Evolutionary conservation across 1,139 yeast genomes (phyloP).

Genomic region (Lodderomyces metapsilosis): DNA sequence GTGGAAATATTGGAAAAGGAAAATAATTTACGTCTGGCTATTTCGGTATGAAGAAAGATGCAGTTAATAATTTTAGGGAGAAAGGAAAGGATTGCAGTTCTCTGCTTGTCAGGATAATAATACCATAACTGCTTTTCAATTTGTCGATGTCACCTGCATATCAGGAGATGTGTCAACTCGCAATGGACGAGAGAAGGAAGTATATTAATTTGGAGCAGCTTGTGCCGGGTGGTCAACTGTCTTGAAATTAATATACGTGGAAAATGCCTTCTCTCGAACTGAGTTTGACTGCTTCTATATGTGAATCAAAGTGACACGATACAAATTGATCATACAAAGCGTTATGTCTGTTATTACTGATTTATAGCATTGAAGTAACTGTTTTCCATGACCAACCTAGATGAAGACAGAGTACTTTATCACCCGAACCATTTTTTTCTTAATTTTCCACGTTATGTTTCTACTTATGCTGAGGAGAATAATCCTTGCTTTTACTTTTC

Average conservation of each 20-base stretch:
- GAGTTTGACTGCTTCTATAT: neutral
- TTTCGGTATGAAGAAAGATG: slow-evolving; percentile 1
- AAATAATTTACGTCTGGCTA: slow-evolving; percentile 2
- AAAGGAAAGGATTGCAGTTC: slow-evolving; percentile 21
- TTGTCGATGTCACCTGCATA: slow-evolving; percentile 1
- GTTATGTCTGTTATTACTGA: slow-evolving; percentile 11
- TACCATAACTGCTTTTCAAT: neutral
- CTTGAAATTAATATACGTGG: slow-evolving; percentile 29
- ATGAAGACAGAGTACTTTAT: neutral
- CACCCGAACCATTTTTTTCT: neutral
- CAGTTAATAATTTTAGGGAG: neutral
- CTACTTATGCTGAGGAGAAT: slow-evolving; percentile 1
- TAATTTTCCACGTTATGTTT: slow-evolving; percentile 8
- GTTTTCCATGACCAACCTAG: slow-evolving; percentile 3
- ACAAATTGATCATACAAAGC: neutral
- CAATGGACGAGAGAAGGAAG: slow-evolving; percentile 12
- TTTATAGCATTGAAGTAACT: slow-evolving; percentile 42
- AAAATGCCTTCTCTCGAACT: slow-evolving; percentile 7
- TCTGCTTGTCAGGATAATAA: slow-evolving; percentile 32
- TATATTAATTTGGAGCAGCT: slow-evolving; percentile 23
- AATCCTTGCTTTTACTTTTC: slow-evolving; percentile 6
- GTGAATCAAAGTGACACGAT: neutral
- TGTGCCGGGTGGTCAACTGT: slow-evolving; percentile 17
- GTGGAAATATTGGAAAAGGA: slow-evolving; percentile 6
- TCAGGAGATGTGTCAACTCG: neutral